Evolutionary conservation across 73 alveolate species (phyloP).

Genomic region (Symbiodinium natans): DNA sequence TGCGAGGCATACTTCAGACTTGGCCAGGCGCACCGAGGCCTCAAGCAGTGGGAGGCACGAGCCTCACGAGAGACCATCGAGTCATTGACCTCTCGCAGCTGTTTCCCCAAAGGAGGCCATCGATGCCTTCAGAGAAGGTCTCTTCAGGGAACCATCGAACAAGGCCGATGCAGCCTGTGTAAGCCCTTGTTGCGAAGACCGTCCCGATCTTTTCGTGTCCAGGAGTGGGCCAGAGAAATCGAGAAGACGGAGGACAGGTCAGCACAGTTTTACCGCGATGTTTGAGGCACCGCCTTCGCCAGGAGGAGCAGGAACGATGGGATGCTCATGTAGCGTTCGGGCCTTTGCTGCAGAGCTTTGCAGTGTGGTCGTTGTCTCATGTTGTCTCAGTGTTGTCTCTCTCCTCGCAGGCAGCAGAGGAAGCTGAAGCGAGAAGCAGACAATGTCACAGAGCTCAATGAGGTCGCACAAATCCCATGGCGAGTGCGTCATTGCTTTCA

Average conservation of each 20-base stretch:
- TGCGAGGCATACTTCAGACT: slow-evolving; percentile 53
- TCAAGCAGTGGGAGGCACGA: slow-evolving; percentile 64
- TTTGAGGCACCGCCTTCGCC: background rate
- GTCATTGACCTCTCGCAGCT: background rate
- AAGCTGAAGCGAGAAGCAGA: slow-evolving; percentile 89
- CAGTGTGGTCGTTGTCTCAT: no score
- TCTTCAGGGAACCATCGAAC: slow-evolving; percentile 73
- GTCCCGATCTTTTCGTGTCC: background rate
- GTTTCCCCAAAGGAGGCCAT: slow-evolving; percentile 18
- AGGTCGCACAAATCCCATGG: background rate
- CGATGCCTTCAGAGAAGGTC: slow-evolving; percentile 67
- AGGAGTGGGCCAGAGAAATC: slow-evolving; percentile 75
- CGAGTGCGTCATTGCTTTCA: background rate
- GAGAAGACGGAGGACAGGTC: slow-evolving; percentile 61
- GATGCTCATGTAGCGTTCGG: slow-evolving; percentile 44
- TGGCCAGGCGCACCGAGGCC: slow-evolving; percentile 81
- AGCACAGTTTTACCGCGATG: background rate
- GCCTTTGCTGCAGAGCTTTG: background rate
- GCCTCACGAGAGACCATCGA: background rate
- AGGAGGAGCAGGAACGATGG: slow-evolving; percentile 61
- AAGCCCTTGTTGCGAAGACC: background rate
- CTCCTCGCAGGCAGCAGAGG: slow-evolving; percentile 56
- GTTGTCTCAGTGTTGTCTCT: background rate
- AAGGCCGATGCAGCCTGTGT: background rate
- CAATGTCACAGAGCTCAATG: slow-evolving; percentile 73